Base-by-base conservation (phyloP, 2,329 filamentous ascomycete genomes). In the Phaeophleospora eucalypticola region DNA sequence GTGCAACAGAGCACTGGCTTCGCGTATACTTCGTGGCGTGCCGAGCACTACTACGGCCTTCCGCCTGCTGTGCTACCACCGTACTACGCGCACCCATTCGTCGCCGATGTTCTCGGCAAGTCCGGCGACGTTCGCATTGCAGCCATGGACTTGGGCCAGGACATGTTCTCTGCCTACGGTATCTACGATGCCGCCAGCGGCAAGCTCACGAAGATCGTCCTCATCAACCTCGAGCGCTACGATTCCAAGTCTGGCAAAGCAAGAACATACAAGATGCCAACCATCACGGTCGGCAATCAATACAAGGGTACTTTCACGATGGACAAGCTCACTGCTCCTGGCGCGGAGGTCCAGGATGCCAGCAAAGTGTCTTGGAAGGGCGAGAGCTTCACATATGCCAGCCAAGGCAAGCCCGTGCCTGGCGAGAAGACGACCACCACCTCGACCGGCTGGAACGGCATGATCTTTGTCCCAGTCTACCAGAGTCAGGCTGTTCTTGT, bases 1-100 rank as follows among this genome's bases (percentile, higher is more conserved):
- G 43, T 50, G 12, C 48, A 50, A 18, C 48, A 50, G 36, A 46
- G 43, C n/a, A 50, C 48, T 15, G 48, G 48, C 24, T 50, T 50
- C 40, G 20, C 29, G n/a, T 50, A 50, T 29, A 35, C 43, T 4
- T 50, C 48, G 8, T 50, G 48, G 48, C 43, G 48, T 15, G 43
- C 21, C 10, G 41, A 40, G 16, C 35, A 24, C 3, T 43, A 33
- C 36, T 32, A 39, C 12, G 43, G 39, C 24, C 29, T 36, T 3
- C 48, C 48, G 33, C 37, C 48, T 14, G 48, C 48, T n/a, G 48
- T 50, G 6, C 39, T 50, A 2, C 43, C 48, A 21, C 48, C 48
- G 15, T 50, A 50, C 36, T 50, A 50, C 43, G 48, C 48, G 12
- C 48, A 50, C 40, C 48, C 48, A 12, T 50, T 50, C 36, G 40